phyloP scores from a whole-genome alignment of 176 grass and related monocot genomes.

The Thalia dealbata region DNA sequence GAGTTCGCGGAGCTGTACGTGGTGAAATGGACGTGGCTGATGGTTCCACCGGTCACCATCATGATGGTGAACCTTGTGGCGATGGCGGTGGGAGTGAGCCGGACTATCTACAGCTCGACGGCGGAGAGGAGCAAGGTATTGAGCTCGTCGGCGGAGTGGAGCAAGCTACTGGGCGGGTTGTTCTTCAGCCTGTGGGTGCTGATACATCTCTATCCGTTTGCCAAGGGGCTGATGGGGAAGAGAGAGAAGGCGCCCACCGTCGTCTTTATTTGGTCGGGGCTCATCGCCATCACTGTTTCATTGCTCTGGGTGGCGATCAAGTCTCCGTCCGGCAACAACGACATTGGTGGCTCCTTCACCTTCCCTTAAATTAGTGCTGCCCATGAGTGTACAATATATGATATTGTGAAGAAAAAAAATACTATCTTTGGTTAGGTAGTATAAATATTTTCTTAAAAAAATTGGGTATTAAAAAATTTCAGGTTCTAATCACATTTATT shows the following conservation, averaged over 20 bases:
- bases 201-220: background rate
- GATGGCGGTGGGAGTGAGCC: background rate
- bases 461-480: no score
- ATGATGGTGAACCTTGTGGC: background rate
- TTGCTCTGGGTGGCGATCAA: background rate
- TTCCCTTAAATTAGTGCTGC: conserved; percentile 5
- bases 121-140: background rate
- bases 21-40: background rate
- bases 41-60: conserved; percentile 3
- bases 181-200: conserved; percentile 6
- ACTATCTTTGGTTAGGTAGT: no score
- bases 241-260: background rate
- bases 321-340: background rate
- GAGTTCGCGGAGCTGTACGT: background rate
- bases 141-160: conserved; percentile 1
- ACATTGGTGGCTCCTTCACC: background rate
- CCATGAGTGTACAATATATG: no score
- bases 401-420: no score
- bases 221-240: background rate
- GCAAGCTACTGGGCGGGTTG: background rate
- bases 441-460: no score
- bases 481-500: no score
- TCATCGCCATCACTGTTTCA: background rate
- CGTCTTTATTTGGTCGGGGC: background rate
- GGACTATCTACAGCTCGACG: background rate